Evolutionary conservation across 495 filamentous ascomycete species (phyloP).

Genomic region (Penicillium coprophilum): DNA sequence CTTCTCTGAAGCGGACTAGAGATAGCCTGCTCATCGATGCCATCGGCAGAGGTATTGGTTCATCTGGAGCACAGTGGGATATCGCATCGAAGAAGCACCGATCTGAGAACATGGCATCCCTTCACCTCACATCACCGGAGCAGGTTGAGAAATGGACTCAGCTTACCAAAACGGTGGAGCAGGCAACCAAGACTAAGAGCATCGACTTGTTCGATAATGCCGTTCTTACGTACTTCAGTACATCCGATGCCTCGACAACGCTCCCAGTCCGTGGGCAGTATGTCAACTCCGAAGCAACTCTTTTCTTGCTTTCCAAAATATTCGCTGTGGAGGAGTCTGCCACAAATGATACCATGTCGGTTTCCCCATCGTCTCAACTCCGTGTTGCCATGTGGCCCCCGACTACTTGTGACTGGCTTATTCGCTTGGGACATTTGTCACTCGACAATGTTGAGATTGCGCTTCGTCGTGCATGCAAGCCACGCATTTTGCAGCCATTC

Average conservation of each 20-base stretch:
- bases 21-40: slow-evolving; percentile 70
- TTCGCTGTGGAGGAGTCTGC: slow-evolving; percentile 42
- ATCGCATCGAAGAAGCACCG: slow-evolving; percentile 37
- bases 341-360: slow-evolving; percentile 20
- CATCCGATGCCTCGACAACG: slow-evolving; percentile 19
- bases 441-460: slow-evolving; percentile 58
- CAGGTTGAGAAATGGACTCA: slow-evolving; percentile 40
- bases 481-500: slow-evolving; percentile 41
- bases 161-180: slow-evolving; percentile 30
- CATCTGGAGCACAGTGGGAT: slow-evolving; percentile 39
- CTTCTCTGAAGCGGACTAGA: slow-evolving; percentile 59
- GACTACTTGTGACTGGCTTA: slow-evolving; percentile 59
- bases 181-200: slow-evolving; percentile 30
- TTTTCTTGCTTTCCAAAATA: slow-evolving; percentile 55
- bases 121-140: slow-evolving; percentile 37
- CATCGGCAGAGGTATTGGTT: slow-evolving; percentile 57
- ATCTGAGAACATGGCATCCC: slow-evolving; percentile 28
- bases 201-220: slow-evolving; percentile 39
- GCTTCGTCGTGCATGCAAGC: slow-evolving; percentile 53
- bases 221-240: slow-evolving; percentile 37
- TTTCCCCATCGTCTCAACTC: slow-evolving; percentile 37
- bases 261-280: slow-evolving; percentile 28
- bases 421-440: slow-evolving; percentile 61
- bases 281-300: slow-evolving; percentile 44
- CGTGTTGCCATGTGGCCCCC: slow-evolving; percentile 51